Conservation (phyloP, 208 protist species). For the Trichomonas vaginalis region DNA sequence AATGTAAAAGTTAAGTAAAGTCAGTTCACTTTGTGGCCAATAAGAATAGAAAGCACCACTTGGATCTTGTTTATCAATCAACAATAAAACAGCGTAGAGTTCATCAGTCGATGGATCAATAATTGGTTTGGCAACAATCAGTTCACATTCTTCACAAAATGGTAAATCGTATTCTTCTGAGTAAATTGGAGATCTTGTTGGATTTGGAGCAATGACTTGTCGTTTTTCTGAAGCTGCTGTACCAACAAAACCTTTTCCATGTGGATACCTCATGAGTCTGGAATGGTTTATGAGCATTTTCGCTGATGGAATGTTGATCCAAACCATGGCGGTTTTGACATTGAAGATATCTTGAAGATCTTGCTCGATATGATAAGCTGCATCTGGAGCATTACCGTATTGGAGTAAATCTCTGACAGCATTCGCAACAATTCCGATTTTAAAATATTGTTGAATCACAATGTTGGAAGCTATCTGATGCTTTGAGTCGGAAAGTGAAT, state of each 20-base stretch:
- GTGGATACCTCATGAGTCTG: background rate
- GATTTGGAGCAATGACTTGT: conserved; percentile 3
- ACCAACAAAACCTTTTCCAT: background rate
- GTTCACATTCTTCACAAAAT: conserved; percentile 5
- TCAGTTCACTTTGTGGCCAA: background rate
- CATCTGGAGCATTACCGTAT: background rate
- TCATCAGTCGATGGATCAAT: background rate
- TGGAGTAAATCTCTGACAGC: background rate
- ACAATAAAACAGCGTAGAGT: background rate
- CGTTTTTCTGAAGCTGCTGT: background rate
- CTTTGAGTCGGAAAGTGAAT: background rate
- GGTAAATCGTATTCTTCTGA: conserved; percentile 3
- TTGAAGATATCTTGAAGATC: background rate
- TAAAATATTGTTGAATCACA: background rate
- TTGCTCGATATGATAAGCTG: background rate
- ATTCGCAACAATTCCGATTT: background rate
- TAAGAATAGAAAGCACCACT: background rate
- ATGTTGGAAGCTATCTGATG: background rate
- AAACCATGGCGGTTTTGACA: background rate
- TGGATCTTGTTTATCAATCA: background rate
- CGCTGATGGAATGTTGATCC: background rate
- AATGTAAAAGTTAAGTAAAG: background rate
- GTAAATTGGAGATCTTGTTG: background rate
- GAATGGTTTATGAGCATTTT: background rate
- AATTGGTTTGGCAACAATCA: background rate